Evolutionary conservation across 1,284 basidiomycete genomes (phyloP), one percentile per base, ranked within the genome.

Genomic region (Ustilago curta): DNA sequence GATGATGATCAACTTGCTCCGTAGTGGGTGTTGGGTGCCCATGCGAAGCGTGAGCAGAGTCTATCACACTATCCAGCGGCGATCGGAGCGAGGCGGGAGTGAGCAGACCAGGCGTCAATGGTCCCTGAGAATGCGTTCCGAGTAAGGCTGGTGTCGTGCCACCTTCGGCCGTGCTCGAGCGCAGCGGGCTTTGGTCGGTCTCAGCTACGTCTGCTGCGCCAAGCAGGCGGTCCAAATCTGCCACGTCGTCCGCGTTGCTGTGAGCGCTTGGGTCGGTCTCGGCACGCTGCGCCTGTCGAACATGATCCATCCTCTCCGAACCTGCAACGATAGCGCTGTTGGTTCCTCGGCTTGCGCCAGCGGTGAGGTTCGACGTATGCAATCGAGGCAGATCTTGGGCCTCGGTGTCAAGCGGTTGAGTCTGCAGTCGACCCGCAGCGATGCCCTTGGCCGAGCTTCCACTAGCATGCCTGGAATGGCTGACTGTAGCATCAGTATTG

Each of bases 41-140:
- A 6, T 72, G 70, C 19, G 70, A 72, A 7, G 70, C 70, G 23
- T 68, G 64, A 7, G 70, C 70, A 37, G 70, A 72, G 43, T 72
- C 70, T 16, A 72, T 68, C 14, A 68, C 64, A 21, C 6, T 40
- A 11, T 72, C 70, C 2, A 72, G 57, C 9, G 64, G 70, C 4
- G 64, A 72, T 32, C 64, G 59, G 35, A 72, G 50, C 31, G 59
- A 67, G 8, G 64, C 52, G 5, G 70, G 57, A 3, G 60, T 64
- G n/a, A 72, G 49, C 3, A 57, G 49, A 18, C 70, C 70, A 1
- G 64, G 60, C 3, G 58, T 64, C 5, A 68, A 53, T 9, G 60
- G 64, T n/a, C 59, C 59, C 6, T 39, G 55, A 4, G 52, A 48
- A 19, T 59, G 54, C 29, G 57, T 43, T n/a, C 43, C 32, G 32